These are phyloP conservation scores for Fusarium irregulare DNA, from an alignment of 2,329 filamentous ascomycete species.

Conservation along the genomic window DNA sequence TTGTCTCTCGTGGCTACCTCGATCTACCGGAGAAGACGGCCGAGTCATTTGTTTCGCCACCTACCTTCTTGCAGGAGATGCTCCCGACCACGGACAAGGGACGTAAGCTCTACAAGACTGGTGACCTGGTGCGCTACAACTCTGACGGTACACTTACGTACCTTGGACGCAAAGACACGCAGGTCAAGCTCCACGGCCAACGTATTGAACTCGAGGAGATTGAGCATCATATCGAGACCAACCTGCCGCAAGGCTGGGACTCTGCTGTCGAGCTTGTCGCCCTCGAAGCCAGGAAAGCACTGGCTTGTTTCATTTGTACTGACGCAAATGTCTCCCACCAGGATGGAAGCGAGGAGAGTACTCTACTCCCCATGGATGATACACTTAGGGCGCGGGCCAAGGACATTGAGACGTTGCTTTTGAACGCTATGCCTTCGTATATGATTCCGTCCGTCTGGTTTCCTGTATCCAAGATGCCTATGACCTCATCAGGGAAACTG, in stretches of 20 bases:
- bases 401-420: slow-evolving; percentile 1
- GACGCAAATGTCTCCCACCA: slow-evolving; percentile 3
- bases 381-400: slow-evolving; percentile 13
- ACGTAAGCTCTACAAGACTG: slow-evolving; percentile 57
- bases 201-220: slow-evolving; percentile 63
- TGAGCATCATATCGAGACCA: slow-evolving; percentile 54
- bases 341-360: neutral
- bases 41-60: slow-evolving; percentile 19
- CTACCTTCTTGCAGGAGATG: neutral
- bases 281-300: slow-evolving; percentile 18
- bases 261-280: slow-evolving; percentile 39
- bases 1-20: slow-evolving; percentile 37
- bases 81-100: neutral
- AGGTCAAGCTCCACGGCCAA: slow-evolving; percentile 70
- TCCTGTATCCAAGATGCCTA: slow-evolving; percentile 55
- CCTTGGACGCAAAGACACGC: slow-evolving; percentile 66
- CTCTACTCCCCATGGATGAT: neutral
- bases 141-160: slow-evolving; percentile 56
- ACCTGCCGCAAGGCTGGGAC: slow-evolving; percentile 9
- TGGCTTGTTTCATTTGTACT: slow-evolving; percentile 38
- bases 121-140: slow-evolving; percentile 59
- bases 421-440: slow-evolving; percentile 44
- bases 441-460: slow-evolving; percentile 59
- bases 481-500: slow-evolving; percentile 57
- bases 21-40: slow-evolving; percentile 31